Percentiles rank a stretch among this genome's conserved stretches.
Conservation (phyloP, 1,284 basidiomycete genomes). For the Ustilago nuda region DNA sequence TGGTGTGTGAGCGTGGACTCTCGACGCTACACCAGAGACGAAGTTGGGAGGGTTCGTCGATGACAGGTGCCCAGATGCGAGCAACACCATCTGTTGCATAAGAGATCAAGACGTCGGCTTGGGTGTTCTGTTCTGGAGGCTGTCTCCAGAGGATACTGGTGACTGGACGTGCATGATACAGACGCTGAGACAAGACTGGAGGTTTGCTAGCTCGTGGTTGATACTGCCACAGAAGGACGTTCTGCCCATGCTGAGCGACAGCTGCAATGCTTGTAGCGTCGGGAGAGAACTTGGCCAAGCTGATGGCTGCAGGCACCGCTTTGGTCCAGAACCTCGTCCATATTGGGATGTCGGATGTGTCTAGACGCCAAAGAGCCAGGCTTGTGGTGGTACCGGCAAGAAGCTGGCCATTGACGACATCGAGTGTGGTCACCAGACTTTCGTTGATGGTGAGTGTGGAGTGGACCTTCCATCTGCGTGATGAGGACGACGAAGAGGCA, state of each 20-base stretch:
- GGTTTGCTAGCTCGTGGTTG: conserved; percentile 27
- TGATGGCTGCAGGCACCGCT: conserved; percentile 28
- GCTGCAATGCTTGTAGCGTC: conserved; percentile 49
- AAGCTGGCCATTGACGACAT: conserved; percentile 36
- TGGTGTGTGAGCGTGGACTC: not conserved
- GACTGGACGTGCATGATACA: conserved; percentile 45
- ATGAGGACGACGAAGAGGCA: conserved; percentile 14
- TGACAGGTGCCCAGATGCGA: conserved; percentile 57
- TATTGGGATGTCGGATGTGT: conserved; percentile 36
- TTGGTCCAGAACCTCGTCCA: conserved; percentile 51
- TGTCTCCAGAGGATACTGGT: conserved; percentile 33
- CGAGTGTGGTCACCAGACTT: conserved; percentile 34
- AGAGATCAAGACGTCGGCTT: conserved; percentile 50
- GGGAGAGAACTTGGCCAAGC: conserved; percentile 40
- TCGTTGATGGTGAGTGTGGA: conserved; percentile 49
- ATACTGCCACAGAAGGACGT: conserved; percentile 47
- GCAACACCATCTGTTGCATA: conserved; percentile 49
- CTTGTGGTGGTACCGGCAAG: conserved; percentile 33
- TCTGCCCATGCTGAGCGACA: conserved; percentile 32
- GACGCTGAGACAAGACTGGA: conserved; percentile 33
- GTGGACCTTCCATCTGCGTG: conserved; percentile 50
- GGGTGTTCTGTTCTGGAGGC: conserved; percentile 40
- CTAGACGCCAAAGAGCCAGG: conserved; percentile 48
- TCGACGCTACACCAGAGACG: conserved; percentile 53
- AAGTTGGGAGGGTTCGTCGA: conserved; percentile 57